These are phyloP conservation scores for Apiotrichum veenhuisii DNA, from an alignment of 1,284 basidiomycete genomes.

Conservation along the genomic window DNA sequence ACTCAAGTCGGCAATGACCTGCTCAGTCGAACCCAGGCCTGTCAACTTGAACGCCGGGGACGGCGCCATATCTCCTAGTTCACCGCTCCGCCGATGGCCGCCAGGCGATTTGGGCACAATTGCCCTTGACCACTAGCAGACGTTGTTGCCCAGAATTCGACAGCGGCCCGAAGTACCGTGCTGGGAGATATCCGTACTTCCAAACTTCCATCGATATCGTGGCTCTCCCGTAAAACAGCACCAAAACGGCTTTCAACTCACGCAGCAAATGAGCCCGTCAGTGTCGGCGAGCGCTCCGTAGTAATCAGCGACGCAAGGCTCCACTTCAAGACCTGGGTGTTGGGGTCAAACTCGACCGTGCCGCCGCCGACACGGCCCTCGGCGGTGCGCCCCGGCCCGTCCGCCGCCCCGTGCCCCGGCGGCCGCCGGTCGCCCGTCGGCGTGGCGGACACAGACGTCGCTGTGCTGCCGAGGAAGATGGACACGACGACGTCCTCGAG, in stretches of 20 bases:
- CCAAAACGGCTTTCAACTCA: constrained; percentile 19
- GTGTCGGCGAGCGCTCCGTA: constrained; percentile 62
- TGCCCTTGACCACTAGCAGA: too few relatives aligned
- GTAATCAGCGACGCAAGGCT: constrained; percentile 65
- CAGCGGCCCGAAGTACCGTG: too few relatives aligned
- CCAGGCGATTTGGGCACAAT: too few relatives aligned
- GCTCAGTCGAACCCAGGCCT: too few relatives aligned
- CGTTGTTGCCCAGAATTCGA: too few relatives aligned
- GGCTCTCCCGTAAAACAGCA: background rate
- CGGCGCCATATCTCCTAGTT: too few relatives aligned
- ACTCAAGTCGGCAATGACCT: too few relatives aligned
- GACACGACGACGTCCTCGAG: constrained; percentile 69
- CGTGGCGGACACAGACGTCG: constrained; percentile 54
- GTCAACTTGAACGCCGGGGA: too few relatives aligned
- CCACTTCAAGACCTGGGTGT: constrained; percentile 66
- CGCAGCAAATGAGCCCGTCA: constrained; percentile 71
- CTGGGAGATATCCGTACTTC: background rate
- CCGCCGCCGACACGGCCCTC: constrained; percentile 56
- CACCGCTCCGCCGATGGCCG: too few relatives aligned
- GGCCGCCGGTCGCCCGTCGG: constrained; percentile 42
- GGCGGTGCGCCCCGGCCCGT: constrained; percentile 25
- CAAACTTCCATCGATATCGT: background rate
- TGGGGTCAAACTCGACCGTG: constrained; percentile 73
- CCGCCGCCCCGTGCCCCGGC: constrained; percentile 21
- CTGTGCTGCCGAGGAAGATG: constrained; percentile 67